phyloP scores from a whole-genome alignment of 352 stramenopile genomes.

The Phytophthora melonis region DNA sequence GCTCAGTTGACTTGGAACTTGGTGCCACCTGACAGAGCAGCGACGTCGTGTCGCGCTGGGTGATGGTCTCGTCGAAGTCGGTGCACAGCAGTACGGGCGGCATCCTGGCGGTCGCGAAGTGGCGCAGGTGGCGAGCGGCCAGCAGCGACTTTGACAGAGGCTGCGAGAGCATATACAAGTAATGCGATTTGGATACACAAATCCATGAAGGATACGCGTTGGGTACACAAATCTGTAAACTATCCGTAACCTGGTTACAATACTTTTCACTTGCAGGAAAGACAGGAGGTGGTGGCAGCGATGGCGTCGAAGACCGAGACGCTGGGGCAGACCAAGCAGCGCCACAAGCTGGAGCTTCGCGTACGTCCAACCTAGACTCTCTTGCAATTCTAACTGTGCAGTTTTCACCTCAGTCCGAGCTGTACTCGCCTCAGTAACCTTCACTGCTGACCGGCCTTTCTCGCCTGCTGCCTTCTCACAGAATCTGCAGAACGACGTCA shows the following conservation, averaged over 20 bases:
- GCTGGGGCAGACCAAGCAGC: slow-evolving; percentile 83
- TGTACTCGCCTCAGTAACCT: slow-evolving; percentile 4
- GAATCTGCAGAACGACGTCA: slow-evolving; percentile 82
- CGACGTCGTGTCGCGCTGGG: slow-evolving; percentile 59
- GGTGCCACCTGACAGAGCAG: slow-evolving; percentile 58
- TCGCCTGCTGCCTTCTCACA: slow-evolving; percentile 26
- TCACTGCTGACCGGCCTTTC: neutral
- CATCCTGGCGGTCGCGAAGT: neutral
- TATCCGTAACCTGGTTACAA: neutral
- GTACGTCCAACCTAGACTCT: slow-evolving; percentile 46
- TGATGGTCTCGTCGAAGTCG: slow-evolving; percentile 85
- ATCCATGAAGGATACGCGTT: too few relatives aligned
- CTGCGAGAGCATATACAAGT: too few relatives aligned
- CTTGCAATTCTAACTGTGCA: neutral
- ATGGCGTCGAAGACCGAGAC: slow-evolving; percentile 76
- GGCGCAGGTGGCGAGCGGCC: too few relatives aligned
- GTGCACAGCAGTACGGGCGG: slow-evolving; percentile 55
- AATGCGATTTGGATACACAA: too few relatives aligned
- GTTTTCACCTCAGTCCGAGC: neutral
- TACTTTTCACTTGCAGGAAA: neutral
- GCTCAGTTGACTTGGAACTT: slow-evolving; percentile 6
- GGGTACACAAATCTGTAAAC: too few relatives aligned
- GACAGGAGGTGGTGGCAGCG: neutral
- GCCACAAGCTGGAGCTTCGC: slow-evolving; percentile 87
- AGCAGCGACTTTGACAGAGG: too few relatives aligned